These are phyloP conservation scores for Colletotrichum coccodes DNA, from an alignment of 2,329 filamentous ascomycete genomes.

Conservation along the genomic window DNA sequence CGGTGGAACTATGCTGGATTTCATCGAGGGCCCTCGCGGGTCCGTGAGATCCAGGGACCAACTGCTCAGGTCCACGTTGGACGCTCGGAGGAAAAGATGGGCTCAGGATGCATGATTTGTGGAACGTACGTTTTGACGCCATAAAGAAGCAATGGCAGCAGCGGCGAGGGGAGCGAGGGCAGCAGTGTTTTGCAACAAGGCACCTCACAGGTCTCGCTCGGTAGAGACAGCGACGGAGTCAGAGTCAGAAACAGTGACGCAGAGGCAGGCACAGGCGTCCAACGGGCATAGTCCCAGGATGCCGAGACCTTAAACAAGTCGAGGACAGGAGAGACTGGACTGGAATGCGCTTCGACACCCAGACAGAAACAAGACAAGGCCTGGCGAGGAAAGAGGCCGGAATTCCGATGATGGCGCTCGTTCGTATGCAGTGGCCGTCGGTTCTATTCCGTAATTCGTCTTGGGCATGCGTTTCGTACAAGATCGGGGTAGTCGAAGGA, in stretches of 20 bases:
- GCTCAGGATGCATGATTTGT: conserved; percentile 12
- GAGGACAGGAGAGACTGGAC: background rate
- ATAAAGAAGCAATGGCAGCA: conserved; percentile 32
- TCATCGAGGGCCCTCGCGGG: conserved; percentile 13
- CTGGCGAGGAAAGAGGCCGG: background rate
- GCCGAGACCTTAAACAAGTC: background rate
- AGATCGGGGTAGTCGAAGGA: background rate
- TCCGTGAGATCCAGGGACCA: conserved; percentile 23
- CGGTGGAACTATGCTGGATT: conserved; percentile 1
- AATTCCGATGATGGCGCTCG: background rate
- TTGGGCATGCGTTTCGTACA: background rate
- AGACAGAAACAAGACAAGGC: background rate
- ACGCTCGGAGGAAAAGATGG: conserved; percentile 19
- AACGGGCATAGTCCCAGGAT: conserved; percentile 25
- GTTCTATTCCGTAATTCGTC: background rate
- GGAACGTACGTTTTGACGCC: conserved; percentile 36
- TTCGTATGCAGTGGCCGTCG: background rate
- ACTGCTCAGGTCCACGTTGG: background rate
- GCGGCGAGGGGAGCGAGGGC: background rate
- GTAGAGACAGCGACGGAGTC: background rate
- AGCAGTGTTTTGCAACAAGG: conserved; percentile 10
- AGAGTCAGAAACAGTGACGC: background rate
- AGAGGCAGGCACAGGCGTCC: conserved; percentile 25
- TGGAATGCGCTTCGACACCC: conserved; percentile 4
- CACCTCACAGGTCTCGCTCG: conserved; percentile 4